phyloP scores from a whole-genome alignment of 805 yeast genomes.

The Candida awuae region DNA sequence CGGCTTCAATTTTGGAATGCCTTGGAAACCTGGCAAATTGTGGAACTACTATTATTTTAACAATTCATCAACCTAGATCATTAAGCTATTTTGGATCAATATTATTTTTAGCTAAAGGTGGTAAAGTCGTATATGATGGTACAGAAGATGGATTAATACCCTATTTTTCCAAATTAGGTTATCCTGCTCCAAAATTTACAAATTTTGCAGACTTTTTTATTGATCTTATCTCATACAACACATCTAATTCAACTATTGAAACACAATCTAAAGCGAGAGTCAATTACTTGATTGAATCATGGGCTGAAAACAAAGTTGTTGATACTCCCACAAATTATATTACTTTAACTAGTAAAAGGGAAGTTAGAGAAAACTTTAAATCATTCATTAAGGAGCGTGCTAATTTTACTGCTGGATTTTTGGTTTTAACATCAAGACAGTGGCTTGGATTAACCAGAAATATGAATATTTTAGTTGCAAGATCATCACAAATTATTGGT shows the following conservation, averaged over 20 bases:
- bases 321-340: neutral
- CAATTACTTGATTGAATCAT: slow-evolving; percentile 28
- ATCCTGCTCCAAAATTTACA: slow-evolving; percentile 48
- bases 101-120: slow-evolving; percentile 67
- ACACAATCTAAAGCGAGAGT: slow-evolving; percentile 34
- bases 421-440: slow-evolving; percentile 32
- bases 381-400: slow-evolving; percentile 28
- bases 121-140: slow-evolving; percentile 63
- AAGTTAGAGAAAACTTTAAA: slow-evolving; percentile 19
- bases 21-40: slow-evolving; percentile 49
- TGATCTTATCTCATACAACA: slow-evolving; percentile 57
- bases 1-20: slow-evolving; percentile 56
- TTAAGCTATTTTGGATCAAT: slow-evolving; percentile 61
- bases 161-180: slow-evolving; percentile 44
- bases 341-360: slow-evolving; percentile 13
- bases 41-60: slow-evolving; percentile 60
- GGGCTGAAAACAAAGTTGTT: too few species aligned
- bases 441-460: slow-evolving; percentile 38
- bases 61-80: slow-evolving; percentile 80
- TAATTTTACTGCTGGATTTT: slow-evolving; percentile 27
- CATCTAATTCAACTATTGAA: slow-evolving; percentile 38
- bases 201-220: slow-evolving; percentile 71
- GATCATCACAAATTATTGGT: slow-evolving; percentile 57
- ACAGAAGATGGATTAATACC: slow-evolving; percentile 34
- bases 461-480: slow-evolving; percentile 53